Conservation (phyloP, 805 yeast genomes). For the Teunomyces cretensis region DNA sequence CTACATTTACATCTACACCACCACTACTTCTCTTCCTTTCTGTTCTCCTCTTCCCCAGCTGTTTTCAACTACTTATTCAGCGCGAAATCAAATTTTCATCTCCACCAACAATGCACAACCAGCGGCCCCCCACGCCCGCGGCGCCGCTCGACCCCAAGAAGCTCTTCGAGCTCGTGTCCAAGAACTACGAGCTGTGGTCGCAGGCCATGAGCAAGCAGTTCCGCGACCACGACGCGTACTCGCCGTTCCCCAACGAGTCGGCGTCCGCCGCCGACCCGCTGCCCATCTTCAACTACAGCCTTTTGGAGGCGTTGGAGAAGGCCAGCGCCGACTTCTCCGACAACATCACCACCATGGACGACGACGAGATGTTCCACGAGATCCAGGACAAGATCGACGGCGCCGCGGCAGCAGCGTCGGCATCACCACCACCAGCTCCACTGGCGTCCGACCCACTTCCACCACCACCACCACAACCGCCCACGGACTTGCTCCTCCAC, state of each 20-base stretch:
- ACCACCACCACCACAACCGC: background rate
- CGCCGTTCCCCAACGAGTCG: slow-evolving; percentile 30
- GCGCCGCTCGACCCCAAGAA: slow-evolving; percentile 21
- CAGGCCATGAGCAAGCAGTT: slow-evolving; percentile 27
- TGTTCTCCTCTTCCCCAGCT: background rate
- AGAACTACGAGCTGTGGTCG: slow-evolving; percentile 41
- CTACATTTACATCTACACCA: background rate
- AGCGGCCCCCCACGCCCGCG: background rate
- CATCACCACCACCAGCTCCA: background rate
- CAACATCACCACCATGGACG: slow-evolving; percentile 11
- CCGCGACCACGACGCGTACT: slow-evolving; percentile 23
- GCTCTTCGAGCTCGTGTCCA: slow-evolving; percentile 31
- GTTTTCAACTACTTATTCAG: background rate
- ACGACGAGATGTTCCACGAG: slow-evolving; percentile 10
- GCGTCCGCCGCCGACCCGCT: slow-evolving; percentile 9
- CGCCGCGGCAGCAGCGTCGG: background rate
- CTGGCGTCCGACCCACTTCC: no score
- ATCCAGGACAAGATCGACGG: slow-evolving; percentile 7
- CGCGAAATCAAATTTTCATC: no score
- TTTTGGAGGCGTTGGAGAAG: slow-evolving; percentile 31
- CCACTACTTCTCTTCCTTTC: background rate
- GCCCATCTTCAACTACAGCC: slow-evolving; percentile 26
- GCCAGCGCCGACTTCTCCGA: slow-evolving; percentile 21
- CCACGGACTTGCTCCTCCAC: slow-evolving; percentile 13
- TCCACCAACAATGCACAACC: no score